Evolutionary conservation across 2,329 filamentous ascomycete genomes (phyloP), one percentile per base, ranked within the genome.

Genomic region (Emmonsiellopsis sp.): DNA sequence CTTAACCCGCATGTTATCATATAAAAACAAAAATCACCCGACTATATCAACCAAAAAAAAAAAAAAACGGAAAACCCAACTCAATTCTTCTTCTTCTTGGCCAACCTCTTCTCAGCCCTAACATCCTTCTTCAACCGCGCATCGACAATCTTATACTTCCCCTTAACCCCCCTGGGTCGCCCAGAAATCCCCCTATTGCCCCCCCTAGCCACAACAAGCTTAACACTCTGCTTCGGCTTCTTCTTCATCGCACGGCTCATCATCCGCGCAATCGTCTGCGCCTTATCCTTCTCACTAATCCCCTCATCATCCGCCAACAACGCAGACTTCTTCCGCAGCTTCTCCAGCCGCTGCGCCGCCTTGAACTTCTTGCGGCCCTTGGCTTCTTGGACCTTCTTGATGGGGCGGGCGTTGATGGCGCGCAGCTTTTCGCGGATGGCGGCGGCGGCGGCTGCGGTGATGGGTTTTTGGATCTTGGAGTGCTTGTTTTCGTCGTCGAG

Each of bases 321-420:
- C 40, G 94, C 91, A n/a, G 84, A 89, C 80, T 98, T 98, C 83
- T 94, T 95, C 76, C 90, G 89, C 59, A 98, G 76, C 76, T 95
- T 96, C 79, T 98, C 93, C 32, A 98, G 74, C 54, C 82, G 81
- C 72, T 94, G 88, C 0, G 89, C 92, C 7, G 91, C 85, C 80
- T 94, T 94, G 72, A 95, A 86, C 76, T 96, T 97, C 84, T 98
- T 98, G 55, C 93, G 81, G 37, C 91, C 92, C 73, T 94, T 91
- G 26, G 93, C 93, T 73, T 98, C 93, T 62, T 88, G 86, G 34
- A 98, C 93, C 78, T 98, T 98, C 80, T 98, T 98, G 81, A 97
- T 97, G 0, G 93, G 93, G 34, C 93, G 84, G 7, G 92, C 93
- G 68, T 98, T 97, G 63, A 95, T 81, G 0, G 93, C 91, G 34